A percentile compares a stretch with the other conserved stretches of the same genome.
phyloP scores from a whole-genome alignment of 768 basidiomycete species.

The Boletus edulis region DNA sequence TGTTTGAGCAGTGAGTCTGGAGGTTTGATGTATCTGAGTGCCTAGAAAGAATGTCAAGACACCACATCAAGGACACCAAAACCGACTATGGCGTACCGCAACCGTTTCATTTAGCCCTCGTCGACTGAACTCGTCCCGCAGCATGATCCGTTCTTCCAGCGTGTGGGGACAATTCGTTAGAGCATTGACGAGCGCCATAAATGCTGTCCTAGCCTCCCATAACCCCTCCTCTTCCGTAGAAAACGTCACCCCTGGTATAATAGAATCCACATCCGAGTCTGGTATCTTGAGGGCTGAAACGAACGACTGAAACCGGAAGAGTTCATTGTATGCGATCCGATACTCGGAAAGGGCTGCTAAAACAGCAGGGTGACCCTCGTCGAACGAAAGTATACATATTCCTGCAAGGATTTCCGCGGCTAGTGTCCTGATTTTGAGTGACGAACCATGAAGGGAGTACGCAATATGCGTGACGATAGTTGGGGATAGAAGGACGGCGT shows the following conservation, averaged over 20 bases:
- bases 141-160: slow-evolving; percentile 72
- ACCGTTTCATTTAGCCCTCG: slow-evolving; percentile 83
- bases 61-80: neutral
- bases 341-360: slow-evolving; percentile 81
- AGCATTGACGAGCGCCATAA: slow-evolving; percentile 78
- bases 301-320: slow-evolving; percentile 78
- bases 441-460: slow-evolving; percentile 64
- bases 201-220: slow-evolving; percentile 80
- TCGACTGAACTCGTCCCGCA: slow-evolving; percentile 81
- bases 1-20: slow-evolving; percentile 80
- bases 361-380: slow-evolving; percentile 72
- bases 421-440: slow-evolving; percentile 66
- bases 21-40: slow-evolving; percentile 70
- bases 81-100: slow-evolving; percentile 53
- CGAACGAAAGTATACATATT: slow-evolving; percentile 69
- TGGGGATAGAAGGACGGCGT: slow-evolving; percentile 58
- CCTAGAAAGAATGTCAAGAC: slow-evolving; percentile 39
- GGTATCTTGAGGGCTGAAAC: slow-evolving; percentile 59
- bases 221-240: slow-evolving; percentile 60
- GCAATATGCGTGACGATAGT: slow-evolving; percentile 69
- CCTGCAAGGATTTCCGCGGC: slow-evolving; percentile 81
- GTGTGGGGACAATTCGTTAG: slow-evolving; percentile 64
- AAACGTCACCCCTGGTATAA: slow-evolving; percentile 30
- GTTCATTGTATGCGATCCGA: slow-evolving; percentile 63
- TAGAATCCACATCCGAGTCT: slow-evolving; percentile 38